Evolutionary conservation across 1,284 basidiomycete species (phyloP).

Genomic region (Fomitopsis betulina): DNA sequence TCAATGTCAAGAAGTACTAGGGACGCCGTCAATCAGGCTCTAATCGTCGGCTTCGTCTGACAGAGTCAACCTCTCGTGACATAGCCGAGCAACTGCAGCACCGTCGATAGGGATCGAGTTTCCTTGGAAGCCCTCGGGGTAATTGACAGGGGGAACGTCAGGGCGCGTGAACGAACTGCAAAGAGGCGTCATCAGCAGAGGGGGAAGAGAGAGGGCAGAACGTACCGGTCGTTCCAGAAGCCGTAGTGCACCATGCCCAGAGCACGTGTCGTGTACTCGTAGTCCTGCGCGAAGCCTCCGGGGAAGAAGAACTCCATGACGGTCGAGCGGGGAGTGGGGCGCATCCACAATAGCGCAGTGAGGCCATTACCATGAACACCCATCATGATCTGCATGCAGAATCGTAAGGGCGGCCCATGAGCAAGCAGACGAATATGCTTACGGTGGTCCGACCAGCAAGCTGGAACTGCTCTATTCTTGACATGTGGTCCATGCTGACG

Average conservation of each 20-base stretch:
- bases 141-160: conserved; percentile 41
- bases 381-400: conserved; percentile 64
- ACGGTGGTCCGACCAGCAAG: conserved; percentile 81
- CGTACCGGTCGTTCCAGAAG: conserved; percentile 66
- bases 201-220: conserved; percentile 3
- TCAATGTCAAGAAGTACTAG: neutral
- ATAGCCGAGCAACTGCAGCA: conserved; percentile 32
- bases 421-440: conserved; percentile 22
- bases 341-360: conserved; percentile 84
- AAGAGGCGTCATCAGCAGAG: neutral
- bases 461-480: conserved; percentile 71
- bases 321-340: conserved; percentile 64
- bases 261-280: conserved; percentile 76
- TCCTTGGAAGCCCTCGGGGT: conserved; percentile 56
- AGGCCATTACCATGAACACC: conserved; percentile 87
- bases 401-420: conserved; percentile 1
- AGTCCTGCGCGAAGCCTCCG: conserved; percentile 81
- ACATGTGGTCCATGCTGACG: conserved; percentile 77
- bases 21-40: neutral
- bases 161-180: conserved; percentile 42
- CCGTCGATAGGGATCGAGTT: conserved; percentile 54
- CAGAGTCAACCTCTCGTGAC: conserved; percentile 32
- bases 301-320: conserved; percentile 91
- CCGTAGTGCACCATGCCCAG: conserved; percentile 84
- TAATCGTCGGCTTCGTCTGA: conserved; percentile 37